These are phyloP conservation scores for Beauveria sp. DNA, from an alignment of 2,329 filamentous ascomycete species.

Conservation along the genomic window DNA sequence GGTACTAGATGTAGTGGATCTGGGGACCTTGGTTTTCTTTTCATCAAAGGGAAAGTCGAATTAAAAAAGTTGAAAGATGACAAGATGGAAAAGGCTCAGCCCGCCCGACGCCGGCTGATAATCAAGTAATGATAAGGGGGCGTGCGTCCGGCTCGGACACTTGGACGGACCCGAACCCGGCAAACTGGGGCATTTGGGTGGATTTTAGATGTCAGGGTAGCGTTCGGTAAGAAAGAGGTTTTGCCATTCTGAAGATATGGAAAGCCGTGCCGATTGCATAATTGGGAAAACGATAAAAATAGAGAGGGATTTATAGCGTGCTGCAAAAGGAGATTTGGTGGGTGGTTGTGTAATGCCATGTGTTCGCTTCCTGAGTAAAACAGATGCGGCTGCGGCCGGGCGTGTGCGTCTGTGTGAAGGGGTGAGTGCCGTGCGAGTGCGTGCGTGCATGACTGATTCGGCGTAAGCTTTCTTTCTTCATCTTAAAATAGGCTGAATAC, in stretches of 20 bases:
- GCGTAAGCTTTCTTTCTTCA: background rate
- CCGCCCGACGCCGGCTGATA: background rate
- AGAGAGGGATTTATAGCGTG: background rate
- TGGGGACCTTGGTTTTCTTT: too few species aligned
- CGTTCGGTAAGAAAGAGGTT: background rate
- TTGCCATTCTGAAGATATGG: too few species aligned
- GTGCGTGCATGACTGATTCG: background rate
- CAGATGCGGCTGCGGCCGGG: background rate
- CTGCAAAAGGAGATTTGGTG: background rate
- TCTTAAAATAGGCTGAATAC: too few species aligned
- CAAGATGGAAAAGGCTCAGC: too few species aligned
- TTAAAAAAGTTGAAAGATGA: too few species aligned
- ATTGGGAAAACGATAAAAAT: background rate
- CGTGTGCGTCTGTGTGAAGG: background rate
- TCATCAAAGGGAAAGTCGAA: too few species aligned
- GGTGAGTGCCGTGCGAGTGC: background rate
- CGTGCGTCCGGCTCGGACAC: constrained; percentile 3
- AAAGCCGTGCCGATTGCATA: too few species aligned
- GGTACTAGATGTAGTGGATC: too few species aligned
- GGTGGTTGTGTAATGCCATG: background rate
- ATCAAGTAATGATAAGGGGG: background rate
- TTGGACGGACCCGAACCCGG: constrained; percentile 10
- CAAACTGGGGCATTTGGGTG: background rate
- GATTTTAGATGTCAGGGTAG: background rate
- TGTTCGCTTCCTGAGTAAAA: background rate